Evolutionary conservation across 108 stramenopile genomes (phyloP), one percentile per base, ranked within the genome.

Genomic region (Mediolabrus comicus): DNA sequence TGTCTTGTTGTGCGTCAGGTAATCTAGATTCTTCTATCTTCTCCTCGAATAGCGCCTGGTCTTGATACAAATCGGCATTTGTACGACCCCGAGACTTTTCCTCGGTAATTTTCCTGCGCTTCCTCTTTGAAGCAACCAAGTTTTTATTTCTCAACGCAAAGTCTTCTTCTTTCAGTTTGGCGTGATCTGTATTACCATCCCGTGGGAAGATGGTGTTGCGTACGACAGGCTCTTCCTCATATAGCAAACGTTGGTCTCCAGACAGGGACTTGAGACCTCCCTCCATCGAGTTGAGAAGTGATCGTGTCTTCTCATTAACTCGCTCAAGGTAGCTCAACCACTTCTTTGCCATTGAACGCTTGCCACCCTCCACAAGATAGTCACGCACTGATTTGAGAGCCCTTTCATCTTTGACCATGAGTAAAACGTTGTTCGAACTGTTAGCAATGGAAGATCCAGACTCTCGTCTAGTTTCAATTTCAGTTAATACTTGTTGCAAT

Each of bases 331-430:
- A 92, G 31, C 71, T 61, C n/a, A 86, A 69, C 86, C 87, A 92
- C n/a, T 75, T 67, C 6, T 30, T 33, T 17, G 72, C 71, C 79
- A 88, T 77, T 0, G 86, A 65, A 43, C 74, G 61, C 33, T 87
- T 75, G 27, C 80, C 65, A 8, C 79, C 71, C 3, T 85, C 78
- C n/a, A 79, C 67, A n/a, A 91, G 67, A 59, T 77, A 97, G 4
- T 80, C 56, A 34, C 73, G 77, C 19, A 98, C 69, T 33, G 87
- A 85, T 17, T 89, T 71, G 16, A 88, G 62, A 2, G 93, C 86
- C 28, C 75, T 75, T 38, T 97, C 91, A 58, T 98, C 97, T 66
- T 89, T 89, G n/a, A 96, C 96, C 71, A 98, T 77, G 29, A 99
- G 75, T 10, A 99, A 53, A 4, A 97, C 81, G 39, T 85, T 79